A percentile compares a stretch with the other conserved stretches of the same genome.
These are phyloP conservation scores for Periconia digitata DNA, from an alignment of 2,329 filamentous ascomycete genomes.

Conservation along the genomic window DNA sequence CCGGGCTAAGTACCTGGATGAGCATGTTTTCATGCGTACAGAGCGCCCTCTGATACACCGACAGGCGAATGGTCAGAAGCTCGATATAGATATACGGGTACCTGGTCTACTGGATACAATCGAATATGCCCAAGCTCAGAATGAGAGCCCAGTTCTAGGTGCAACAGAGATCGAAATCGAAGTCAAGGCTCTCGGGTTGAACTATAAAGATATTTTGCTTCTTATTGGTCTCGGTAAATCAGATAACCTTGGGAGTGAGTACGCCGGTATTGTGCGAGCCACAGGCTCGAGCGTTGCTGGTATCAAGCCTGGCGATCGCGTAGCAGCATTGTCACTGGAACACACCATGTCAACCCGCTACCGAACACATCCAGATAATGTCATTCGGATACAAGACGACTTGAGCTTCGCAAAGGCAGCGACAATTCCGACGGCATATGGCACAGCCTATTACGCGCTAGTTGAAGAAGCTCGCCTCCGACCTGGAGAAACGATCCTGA, in stretches of 20 bases:
- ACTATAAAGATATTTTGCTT: slow-evolving; percentile 8
- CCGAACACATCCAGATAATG: not conserved
- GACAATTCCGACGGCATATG: slow-evolving; percentile 11
- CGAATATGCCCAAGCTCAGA: slow-evolving; percentile 2
- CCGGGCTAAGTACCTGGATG: not conserved
- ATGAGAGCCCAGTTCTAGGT: not conserved
- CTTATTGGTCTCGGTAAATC: not conserved
- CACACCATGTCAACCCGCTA: slow-evolving; percentile 9
- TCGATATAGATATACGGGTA: not conserved
- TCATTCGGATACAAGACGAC: slow-evolving; percentile 1
- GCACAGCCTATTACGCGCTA: slow-evolving; percentile 22
- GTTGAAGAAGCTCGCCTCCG: slow-evolving; percentile 22
- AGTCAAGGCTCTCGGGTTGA: slow-evolving; percentile 10
- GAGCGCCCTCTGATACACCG: not conserved
- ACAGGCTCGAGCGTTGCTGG: not conserved
- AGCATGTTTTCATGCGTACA: slow-evolving; percentile 1
- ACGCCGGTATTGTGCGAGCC: not conserved
- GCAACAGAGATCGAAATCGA: slow-evolving; percentile 6
- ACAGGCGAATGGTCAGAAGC: not conserved
- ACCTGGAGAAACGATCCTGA: slow-evolving; percentile 31
- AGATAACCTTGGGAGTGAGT: slow-evolving; percentile 1
- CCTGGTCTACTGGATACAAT: slow-evolving; percentile 8
- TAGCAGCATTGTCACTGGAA: not conserved
- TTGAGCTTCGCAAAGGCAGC: slow-evolving; percentile 16
- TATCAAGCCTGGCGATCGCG: slow-evolving; percentile 4